phyloP scores from a whole-genome alignment of 208 protist species.

The Acanthamoeba triangularis region DNA sequence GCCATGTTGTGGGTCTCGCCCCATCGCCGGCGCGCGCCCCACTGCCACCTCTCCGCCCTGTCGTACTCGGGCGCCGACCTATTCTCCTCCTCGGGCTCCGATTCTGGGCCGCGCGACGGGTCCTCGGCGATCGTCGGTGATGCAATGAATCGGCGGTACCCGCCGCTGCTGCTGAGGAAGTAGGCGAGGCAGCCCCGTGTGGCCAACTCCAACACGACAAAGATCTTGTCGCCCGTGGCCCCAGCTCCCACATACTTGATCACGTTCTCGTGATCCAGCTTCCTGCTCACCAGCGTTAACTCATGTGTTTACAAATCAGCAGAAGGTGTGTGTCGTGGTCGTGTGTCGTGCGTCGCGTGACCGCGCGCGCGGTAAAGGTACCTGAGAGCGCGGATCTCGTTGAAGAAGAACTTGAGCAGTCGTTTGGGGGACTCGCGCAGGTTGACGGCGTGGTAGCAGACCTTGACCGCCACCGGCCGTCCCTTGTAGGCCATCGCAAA shows the following conservation, averaged over 20 bases:
- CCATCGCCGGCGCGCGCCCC: slow-evolving; percentile 1
- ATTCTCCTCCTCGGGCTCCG: neutral
- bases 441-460: neutral
- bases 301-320: neutral
- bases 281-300: neutral
- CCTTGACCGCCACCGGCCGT: slow-evolving; percentile 63
- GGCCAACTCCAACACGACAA: slow-evolving; percentile 58
- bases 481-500: slow-evolving; percentile 22
- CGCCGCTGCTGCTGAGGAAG: slow-evolving; percentile 58
- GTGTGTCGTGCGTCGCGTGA: too few species aligned
- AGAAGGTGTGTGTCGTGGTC: neutral
- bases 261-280: slow-evolving; percentile 10
- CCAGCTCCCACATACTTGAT: slow-evolving; percentile 60
- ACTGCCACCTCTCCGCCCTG: slow-evolving; percentile 19
- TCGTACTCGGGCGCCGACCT: neutral
- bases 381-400: slow-evolving; percentile 59
- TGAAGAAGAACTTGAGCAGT: slow-evolving; percentile 56
- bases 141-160: neutral
- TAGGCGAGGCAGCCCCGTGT: neutral
- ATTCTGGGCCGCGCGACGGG: neutral
- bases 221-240: neutral
- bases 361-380: neutral
- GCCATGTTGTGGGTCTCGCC: slow-evolving; percentile 19
- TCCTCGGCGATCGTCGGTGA: neutral
- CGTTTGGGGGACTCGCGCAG: neutral